Conservation (phyloP, 805 yeast genomes). For the Hanseniaspora guilliermondii region DNA sequence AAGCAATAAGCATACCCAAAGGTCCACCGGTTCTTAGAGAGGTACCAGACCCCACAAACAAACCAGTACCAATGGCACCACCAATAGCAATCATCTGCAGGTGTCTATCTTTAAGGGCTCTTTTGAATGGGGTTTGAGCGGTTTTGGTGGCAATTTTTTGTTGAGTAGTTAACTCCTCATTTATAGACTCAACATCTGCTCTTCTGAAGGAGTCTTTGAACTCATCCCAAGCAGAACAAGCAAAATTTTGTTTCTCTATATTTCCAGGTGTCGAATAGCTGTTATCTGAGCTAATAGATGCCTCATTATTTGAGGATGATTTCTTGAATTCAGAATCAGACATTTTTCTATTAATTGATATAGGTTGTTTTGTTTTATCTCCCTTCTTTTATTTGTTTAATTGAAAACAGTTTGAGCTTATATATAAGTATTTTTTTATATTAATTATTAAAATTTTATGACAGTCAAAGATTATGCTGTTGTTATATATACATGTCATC, state of each 20-base stretch:
- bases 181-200: slow-evolving; percentile 25
- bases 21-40: slow-evolving; percentile 57
- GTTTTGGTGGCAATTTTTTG: slow-evolving; percentile 36
- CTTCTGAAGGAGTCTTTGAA: slow-evolving; percentile 39
- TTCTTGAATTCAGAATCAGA: slow-evolving; percentile 2
- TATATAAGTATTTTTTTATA: no score
- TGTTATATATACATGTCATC: no score
- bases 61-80: slow-evolving; percentile 66
- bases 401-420: not conserved
- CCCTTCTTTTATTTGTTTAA: not conserved
- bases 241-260: not conserved
- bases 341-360: not conserved
- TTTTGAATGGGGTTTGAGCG: slow-evolving; percentile 47
- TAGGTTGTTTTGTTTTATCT: no score
- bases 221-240: slow-evolving; percentile 26
- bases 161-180: slow-evolving; percentile 27
- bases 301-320: not conserved
- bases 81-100: no score
- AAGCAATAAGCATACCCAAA: slow-evolving; percentile 46
- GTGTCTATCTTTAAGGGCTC: slow-evolving; percentile 41
- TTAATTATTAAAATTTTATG: no score
- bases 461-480: no score
- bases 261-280: slow-evolving; percentile 28
- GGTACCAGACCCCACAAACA: slow-evolving; percentile 59
- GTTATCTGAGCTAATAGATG: not conserved